Percentiles rank a stretch among this genome's conserved stretches.
Conservation (phyloP, 768 basidiomycete species). For the Serendipita sp. region DNA sequence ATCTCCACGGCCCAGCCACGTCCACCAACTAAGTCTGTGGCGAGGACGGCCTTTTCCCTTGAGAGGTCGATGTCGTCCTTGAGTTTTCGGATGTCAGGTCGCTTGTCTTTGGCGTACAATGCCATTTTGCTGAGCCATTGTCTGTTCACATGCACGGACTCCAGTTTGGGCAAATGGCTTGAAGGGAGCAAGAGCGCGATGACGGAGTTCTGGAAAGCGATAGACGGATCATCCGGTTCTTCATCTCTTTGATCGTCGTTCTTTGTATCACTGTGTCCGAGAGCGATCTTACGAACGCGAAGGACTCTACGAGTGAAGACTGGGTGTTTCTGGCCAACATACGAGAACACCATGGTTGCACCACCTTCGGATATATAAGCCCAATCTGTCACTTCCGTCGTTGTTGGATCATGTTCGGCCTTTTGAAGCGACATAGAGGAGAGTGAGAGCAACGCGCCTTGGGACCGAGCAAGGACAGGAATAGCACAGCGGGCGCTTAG, state of each 20-base stretch:
- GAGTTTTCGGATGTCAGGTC: slow-evolving; percentile 41
- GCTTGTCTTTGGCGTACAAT: slow-evolving; percentile 27
- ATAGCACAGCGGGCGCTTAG: no score
- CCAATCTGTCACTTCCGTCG: slow-evolving; percentile 37
- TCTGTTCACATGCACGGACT: slow-evolving; percentile 29
- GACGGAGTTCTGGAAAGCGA: slow-evolving; percentile 47
- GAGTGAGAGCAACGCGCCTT: no score
- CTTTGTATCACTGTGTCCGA: not conserved
- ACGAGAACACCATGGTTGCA: slow-evolving; percentile 78
- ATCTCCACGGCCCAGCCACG: slow-evolving; percentile 67
- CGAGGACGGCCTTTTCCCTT: slow-evolving; percentile 46
- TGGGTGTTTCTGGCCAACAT: slow-evolving; percentile 38
- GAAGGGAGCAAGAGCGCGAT: slow-evolving; percentile 50
- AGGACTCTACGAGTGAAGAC: slow-evolving; percentile 51
- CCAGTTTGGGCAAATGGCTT: slow-evolving; percentile 41
- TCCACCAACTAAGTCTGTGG: slow-evolving; percentile 63
- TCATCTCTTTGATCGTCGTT: slow-evolving; percentile 19
- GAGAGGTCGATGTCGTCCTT: slow-evolving; percentile 44
- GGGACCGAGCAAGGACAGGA: no score
- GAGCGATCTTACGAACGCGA: slow-evolving; percentile 50
- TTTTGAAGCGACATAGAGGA: not conserved
- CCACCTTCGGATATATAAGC: slow-evolving; percentile 85
- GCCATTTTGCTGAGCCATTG: slow-evolving; percentile 49
- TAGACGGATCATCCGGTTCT: slow-evolving; percentile 26
- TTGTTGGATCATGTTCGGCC: not conserved